Evolutionary conservation across 2,329 filamentous ascomycete species (phyloP), one percentile per base, ranked within the genome.

Genomic region (Pezicula neosporulosa): DNA sequence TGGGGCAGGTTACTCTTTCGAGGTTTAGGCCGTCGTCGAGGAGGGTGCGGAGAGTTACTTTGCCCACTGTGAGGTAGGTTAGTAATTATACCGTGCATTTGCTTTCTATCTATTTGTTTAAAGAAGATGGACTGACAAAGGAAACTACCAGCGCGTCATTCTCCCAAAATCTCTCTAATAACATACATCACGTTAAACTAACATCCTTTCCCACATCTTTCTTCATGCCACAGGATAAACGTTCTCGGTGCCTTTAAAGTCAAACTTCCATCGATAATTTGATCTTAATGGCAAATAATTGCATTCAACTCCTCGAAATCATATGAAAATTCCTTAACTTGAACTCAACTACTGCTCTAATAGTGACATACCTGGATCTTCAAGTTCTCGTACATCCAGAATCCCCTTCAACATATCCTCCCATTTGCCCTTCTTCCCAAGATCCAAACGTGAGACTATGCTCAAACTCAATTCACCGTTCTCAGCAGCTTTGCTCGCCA

Each of bases 371-470:
- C 90, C 81, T 59, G 94, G 94, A 72, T 99, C 94, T 45, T 88
- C 81, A 27, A 99, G 78, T 47, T 82, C 80, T 59, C 87, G 81
- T 55, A 99, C 94, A 71, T 96, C 90, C 54, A 95, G 72, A 55
- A 99, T 95, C 24, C 94, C 94, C 73, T 92, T 87, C 58, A 99
- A 78, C 94, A 99, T 97, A 66, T 97, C 94, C 65, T 97, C 92
- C 77, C 87, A 99, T 74, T 97, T 97, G 52, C 93, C 93, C 66
- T 84, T 82, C 68, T 89, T 87, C 45, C 83, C 85, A 45, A 99
- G 76, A 70, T 99, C 93, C 55, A 99, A 78, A 50, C 94, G 82
- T 63, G 95, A 94, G 30, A 97, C 82, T 21, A 97, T 79, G 64
- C 90, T 94, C 63, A 87, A 80, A 68, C 85, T 93, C 46, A 97